Percentiles rank a stretch among this genome's conserved stretches.
phyloP scores from a whole-genome alignment of 306 rosid genomes.

The Ammopiptanthus mongolicus region DNA sequence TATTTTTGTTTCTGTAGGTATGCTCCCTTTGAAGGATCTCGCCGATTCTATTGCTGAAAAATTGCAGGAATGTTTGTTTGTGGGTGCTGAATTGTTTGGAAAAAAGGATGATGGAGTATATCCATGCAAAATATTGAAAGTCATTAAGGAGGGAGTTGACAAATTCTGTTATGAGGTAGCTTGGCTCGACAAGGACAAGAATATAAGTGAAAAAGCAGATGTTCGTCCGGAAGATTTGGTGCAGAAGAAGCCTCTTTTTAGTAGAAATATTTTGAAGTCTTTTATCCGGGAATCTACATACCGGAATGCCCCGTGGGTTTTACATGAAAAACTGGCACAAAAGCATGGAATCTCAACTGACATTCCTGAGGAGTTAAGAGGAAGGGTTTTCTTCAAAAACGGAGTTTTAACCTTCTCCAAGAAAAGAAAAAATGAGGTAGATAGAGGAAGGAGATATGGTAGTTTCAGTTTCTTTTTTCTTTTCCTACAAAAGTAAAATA shows the following conservation, averaged over 20 bases:
- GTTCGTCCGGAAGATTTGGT: conserved; percentile 48
- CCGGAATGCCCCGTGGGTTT: conserved; percentile 89
- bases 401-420: conserved; percentile 67
- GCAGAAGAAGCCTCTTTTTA: conserved; percentile 74
- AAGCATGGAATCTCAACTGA: conserved; percentile 70
- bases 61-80: conserved; percentile 53
- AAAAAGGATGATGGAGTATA: conserved; percentile 49
- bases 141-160: conserved; percentile 39
- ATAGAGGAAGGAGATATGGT: conserved; percentile 14
- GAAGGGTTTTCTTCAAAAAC: conserved; percentile 51
- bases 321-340: conserved; percentile 69
- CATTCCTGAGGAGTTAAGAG: conserved; percentile 62
- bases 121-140: conserved; percentile 69
- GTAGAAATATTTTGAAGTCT: conserved; percentile 70
- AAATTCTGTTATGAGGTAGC: conserved; percentile 57
- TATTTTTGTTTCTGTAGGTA: conserved; percentile 48
- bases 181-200: conserved; percentile 77
- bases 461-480: conserved; percentile 13
- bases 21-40: conserved; percentile 82
- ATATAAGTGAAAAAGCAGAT: conserved; percentile 39
- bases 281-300: conserved; percentile 92
- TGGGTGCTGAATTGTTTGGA: conserved; percentile 74
- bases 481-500: background rate
- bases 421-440: conserved; percentile 58
- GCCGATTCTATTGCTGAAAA: conserved; percentile 65